These are phyloP conservation scores for Naganishia cerealis DNA, from an alignment of 1,284 basidiomycete genomes.

Conservation along the genomic window DNA sequence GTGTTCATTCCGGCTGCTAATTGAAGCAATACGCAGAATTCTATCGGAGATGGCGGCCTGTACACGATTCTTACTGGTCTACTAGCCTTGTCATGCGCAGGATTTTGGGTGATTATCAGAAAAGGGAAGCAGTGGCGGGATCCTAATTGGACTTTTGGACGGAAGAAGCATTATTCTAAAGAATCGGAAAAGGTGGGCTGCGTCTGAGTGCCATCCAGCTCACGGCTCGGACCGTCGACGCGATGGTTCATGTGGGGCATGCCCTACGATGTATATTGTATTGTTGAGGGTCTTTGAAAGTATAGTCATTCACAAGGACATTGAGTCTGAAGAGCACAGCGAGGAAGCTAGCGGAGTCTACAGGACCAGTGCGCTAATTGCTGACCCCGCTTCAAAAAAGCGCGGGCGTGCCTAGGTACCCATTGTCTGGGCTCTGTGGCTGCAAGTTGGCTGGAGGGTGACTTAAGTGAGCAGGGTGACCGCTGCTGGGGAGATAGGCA, in stretches of 20 bases:
- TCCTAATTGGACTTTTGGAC: constrained; percentile 30
- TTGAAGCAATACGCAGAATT: constrained; percentile 47
- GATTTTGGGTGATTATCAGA: constrained; percentile 39
- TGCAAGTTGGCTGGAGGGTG: not conserved
- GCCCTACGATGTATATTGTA: not conserved
- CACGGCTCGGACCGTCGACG: not conserved
- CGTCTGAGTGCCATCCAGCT: not conserved
- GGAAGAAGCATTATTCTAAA: not conserved
- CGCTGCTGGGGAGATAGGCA: not conserved
- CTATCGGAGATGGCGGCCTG: constrained; percentile 68
- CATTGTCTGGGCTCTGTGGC: constrained; percentile 3
- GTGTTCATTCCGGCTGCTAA: not conserved
- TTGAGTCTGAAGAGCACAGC: too few relatives aligned
- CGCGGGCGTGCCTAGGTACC: not conserved
- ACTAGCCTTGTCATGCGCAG: constrained; percentile 55
- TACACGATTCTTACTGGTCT: constrained; percentile 72
- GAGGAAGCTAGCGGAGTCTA: too few relatives aligned
- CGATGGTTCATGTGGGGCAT: not conserved
- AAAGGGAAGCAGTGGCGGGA: constrained; percentile 34
- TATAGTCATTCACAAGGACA: not conserved
- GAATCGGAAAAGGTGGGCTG: not conserved
- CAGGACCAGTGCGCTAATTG: not conserved
- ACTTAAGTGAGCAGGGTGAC: not conserved
- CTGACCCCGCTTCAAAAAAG: constrained; percentile 7
- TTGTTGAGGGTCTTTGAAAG: not conserved